Evolutionary conservation across 2,329 filamentous ascomycete species (phyloP), one percentile per base, ranked within the genome.

Genomic region (Pseudocercospora cruenta): DNA sequence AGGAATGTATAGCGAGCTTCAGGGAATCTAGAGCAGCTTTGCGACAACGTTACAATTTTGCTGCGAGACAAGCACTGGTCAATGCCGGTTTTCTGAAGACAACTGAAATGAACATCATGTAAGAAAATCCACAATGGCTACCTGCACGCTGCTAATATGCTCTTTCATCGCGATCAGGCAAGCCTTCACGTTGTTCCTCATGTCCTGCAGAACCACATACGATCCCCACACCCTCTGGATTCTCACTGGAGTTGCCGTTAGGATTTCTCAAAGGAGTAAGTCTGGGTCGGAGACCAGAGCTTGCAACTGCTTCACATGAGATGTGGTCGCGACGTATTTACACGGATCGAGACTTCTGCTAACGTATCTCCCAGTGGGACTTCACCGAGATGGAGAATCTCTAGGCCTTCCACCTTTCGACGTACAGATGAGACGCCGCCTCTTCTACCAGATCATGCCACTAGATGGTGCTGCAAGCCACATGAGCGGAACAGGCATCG

Each of bases 31-130:
- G 53, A 21, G 49, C 59, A 4, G 59, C 45, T 36, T 36, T 68
- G 12, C 26, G 47, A 43, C 82, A 85, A 54, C 45, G 58, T 1
- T 71, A 71, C 43, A 62, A 64, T 33, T 60, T 80, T 16, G 88
- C 84, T 1, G 80, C 85, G 3, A 88, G 90, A 69, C 86, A 90
- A 70, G 87, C 89, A 1, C 80, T 92, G 22, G 81, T 88, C 45
- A 89, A 89, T 68, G 88, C 88, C 1, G 84, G 85, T 6, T 89
- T 91, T 69, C 86, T 92, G 78, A 84, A 87, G 31, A 86, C 86
- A n/a, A 85, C 86, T 2, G 89, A 92, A 65, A 73, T 90, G 9
- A 84, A 86, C 57, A 82, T 89, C 4, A 77, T 92, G 21, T 39
- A 39, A 39, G 36, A 6, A 39, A 39, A n/a, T 39, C 36, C 12